Conservation (phyloP, 345 rosid genomes). For the Orychophragmus violaceus region DNA sequence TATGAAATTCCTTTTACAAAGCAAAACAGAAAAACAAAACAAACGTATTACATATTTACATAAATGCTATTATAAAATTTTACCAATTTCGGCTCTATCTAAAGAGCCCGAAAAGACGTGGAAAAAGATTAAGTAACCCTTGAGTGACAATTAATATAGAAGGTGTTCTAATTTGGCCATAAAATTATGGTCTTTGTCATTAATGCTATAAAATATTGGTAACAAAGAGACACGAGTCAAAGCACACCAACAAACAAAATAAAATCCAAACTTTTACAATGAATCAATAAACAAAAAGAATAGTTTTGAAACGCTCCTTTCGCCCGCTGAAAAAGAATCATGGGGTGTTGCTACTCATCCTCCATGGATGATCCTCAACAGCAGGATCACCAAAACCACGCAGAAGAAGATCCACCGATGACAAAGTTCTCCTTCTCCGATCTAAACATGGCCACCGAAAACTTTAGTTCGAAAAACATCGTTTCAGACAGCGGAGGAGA, state of each 20-base stretch:
- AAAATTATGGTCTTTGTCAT: not conserved
- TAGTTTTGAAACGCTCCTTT: not conserved
- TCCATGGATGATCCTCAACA: slow-evolving; percentile 26
- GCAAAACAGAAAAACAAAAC: no score
- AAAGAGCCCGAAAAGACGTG: no score
- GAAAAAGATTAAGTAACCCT: no score
- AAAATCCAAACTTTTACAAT: not conserved
- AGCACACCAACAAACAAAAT: not conserved
- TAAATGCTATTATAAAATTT: no score
- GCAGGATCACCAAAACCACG: slow-evolving; percentile 9
- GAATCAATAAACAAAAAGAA: not conserved
- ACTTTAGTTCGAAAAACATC: slow-evolving; percentile 48
- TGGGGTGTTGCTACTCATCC: slow-evolving; percentile 77
- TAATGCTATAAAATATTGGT: not conserved
- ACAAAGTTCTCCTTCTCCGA: slow-evolving; percentile 48
- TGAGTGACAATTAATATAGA: no score
- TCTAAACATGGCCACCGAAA: slow-evolving; percentile 50
- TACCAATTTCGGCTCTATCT: no score
- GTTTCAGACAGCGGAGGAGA: slow-evolving; percentile 50
- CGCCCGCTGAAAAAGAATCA: slow-evolving; percentile 15
- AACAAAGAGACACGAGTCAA: slow-evolving; percentile 11
- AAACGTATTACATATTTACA: no score
- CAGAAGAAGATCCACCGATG: slow-evolving; percentile 33
- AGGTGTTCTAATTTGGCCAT: no score
- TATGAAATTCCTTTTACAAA: no score